phyloP scores from a whole-genome alignment of 208 protist species.

The Leishmania turanica region DNA sequence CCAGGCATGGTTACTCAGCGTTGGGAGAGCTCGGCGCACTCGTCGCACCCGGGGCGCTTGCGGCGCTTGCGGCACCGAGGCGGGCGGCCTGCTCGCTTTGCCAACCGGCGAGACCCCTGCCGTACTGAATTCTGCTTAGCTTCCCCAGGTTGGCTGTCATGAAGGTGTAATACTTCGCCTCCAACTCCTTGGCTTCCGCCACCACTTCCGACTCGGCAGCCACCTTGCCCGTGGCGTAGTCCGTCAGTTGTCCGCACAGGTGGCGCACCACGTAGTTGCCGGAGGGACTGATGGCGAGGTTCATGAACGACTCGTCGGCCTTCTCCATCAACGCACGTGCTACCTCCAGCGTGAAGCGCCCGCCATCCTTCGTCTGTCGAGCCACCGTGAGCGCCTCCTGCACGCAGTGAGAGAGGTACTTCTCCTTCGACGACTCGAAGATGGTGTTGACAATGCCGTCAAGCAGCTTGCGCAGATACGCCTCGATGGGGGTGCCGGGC shows the following conservation, averaged over 20 bases:
- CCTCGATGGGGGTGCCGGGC: slow-evolving; percentile 48
- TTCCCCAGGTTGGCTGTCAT: slow-evolving; percentile 26
- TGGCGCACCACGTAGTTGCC: slow-evolving; percentile 84
- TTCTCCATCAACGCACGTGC: slow-evolving; percentile 53
- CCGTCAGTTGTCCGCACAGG: slow-evolving; percentile 59
- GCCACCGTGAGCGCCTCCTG: slow-evolving; percentile 63
- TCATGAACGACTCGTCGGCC: slow-evolving; percentile 40
- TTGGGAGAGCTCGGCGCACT: neutral
- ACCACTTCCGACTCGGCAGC: slow-evolving; percentile 32
- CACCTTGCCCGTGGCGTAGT: slow-evolving; percentile 40
- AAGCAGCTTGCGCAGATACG: slow-evolving; percentile 48
- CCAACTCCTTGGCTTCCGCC: slow-evolving; percentile 42
- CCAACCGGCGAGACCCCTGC: slow-evolving; percentile 40
- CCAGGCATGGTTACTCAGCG: neutral
- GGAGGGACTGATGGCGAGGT: slow-evolving; percentile 60
- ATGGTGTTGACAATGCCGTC: slow-evolving; percentile 58
- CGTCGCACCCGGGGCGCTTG: neutral
- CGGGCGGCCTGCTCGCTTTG: slow-evolving; percentile 22
- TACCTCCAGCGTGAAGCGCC: slow-evolving; percentile 48
- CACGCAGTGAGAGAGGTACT: slow-evolving; percentile 85
- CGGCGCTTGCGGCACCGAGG: slow-evolving; percentile 8
- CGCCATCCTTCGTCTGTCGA: slow-evolving; percentile 37
- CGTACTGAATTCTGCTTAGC: slow-evolving; percentile 33
- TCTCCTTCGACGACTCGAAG: slow-evolving; percentile 69
- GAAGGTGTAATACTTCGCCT: slow-evolving; percentile 46